Evolutionary conservation across 2,329 filamentous ascomycete species (phyloP), one percentile per base, ranked within the genome.

Genomic region (Colletotrichum musicola): DNA sequence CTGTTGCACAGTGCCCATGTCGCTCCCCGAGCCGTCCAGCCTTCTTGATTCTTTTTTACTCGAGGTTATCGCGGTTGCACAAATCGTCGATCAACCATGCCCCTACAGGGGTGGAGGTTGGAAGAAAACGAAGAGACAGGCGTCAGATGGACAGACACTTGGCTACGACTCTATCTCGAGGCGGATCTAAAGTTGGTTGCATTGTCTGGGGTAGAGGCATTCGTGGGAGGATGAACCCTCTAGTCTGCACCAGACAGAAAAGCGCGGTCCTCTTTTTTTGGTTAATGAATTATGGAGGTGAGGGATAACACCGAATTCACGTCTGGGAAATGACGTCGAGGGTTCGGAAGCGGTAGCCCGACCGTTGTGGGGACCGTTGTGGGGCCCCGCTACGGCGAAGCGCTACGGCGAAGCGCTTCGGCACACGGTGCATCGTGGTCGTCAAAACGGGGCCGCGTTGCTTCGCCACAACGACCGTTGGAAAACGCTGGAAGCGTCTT

Each of bases 171-270:
- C 13, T 25, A 42, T 13, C 27, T 63, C 55, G 22, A 16, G 16
- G 30, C 9, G 50, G 61, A 58, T 58, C 53, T 40, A 40, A 68
- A 30, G 13, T 57, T 58, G 60, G 20, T 54, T 25, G 49, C 49
- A 65, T 64, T 49, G 65, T 60, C 65, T 65, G 61, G 65, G 65
- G 65, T 60, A 64, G 10, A 68, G 61, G 54, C 46, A 13, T 4
- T 47, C 3, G 13, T 60, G 12, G 54, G 30, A 64, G 61, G 54
- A 60, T 60, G 62, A 59, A 50, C 65, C 65, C 62, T 64, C 30
- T 44, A 22, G 44, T 35, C 3, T 60, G 54, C 18, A 35, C 25
- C 54, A 38, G 40, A 42, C 30, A 6, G 10, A 10, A 35, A 35
- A 54, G 20, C 25, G 47, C 1, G 30, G 18, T 20, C 10, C 16